Conservation (phyloP, 2,329 filamentous ascomycete genomes). For the Atkinsonella hypoxylon region DNA sequence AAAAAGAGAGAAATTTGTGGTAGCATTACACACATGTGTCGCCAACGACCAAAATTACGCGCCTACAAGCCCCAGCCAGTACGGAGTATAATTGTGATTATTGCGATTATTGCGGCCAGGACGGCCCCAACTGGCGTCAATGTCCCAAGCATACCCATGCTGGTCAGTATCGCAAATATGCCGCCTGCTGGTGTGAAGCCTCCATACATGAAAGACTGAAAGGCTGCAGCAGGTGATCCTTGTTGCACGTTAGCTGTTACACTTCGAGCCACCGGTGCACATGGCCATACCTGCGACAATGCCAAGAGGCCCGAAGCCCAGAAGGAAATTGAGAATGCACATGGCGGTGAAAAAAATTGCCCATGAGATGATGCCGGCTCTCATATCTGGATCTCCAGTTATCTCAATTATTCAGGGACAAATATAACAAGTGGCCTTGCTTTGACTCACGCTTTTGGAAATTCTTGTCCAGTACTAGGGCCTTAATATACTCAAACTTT, state of each 20-base stretch:
- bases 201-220: slow-evolving; percentile 2
- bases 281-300: neutral
- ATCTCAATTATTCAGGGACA: too few relatives aligned
- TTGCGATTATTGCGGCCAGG: neutral
- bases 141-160: slow-evolving; percentile 5
- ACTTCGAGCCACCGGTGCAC: too few relatives aligned
- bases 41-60: neutral
- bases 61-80: neutral
- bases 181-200: slow-evolving; percentile 1
- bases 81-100: too few relatives aligned
- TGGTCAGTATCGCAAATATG: neutral
- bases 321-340: neutral
- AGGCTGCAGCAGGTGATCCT: slow-evolving; percentile 1
- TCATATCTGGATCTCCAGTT: neutral
- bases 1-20: too few relatives aligned
- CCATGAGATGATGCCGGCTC: neutral
- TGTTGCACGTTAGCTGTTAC: neutral
- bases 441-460: too few relatives aligned
- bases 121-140: slow-evolving; percentile 5
- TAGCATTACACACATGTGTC: neutral
- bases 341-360: neutral
- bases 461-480: too few relatives aligned
- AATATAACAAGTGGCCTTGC: too few relatives aligned
- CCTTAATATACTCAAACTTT: too few relatives aligned
- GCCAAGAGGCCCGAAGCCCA: neutral